Evolutionary conservation across 2,329 filamentous ascomycete genomes (phyloP).

Genomic region (Fusarium pilosicola): DNA sequence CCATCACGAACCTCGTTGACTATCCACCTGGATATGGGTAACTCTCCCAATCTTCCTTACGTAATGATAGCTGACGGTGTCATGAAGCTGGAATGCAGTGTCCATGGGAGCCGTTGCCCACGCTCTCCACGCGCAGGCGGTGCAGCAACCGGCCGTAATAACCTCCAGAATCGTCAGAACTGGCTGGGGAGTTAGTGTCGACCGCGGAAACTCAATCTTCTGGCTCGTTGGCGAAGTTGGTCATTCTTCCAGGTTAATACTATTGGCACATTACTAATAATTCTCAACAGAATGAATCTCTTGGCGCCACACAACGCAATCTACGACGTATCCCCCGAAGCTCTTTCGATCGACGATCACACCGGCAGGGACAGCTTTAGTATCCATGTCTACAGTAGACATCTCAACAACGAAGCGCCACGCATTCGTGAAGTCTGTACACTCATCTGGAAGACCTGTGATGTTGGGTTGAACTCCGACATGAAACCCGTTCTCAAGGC

Average conservation of each 20-base stretch:
- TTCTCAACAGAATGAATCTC: background rate
- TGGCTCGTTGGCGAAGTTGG: background rate
- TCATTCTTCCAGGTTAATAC: background rate
- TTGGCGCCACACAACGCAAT: background rate
- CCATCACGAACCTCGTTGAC: background rate
- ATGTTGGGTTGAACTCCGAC: too few relatives aligned
- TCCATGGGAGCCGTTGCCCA: background rate
- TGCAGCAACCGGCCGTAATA: background rate
- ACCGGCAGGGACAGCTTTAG: background rate
- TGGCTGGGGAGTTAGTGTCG: background rate
- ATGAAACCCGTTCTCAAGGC: background rate
- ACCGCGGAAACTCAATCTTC: accelerated
- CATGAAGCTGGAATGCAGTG: background rate
- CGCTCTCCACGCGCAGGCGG: background rate
- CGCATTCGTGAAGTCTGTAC: background rate
- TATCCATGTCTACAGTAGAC: background rate
- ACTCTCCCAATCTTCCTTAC: background rate
- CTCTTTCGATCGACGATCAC: accelerated
- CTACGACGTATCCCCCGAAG: background rate
- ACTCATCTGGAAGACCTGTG: background rate
- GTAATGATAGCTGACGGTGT: background rate
- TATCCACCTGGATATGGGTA: background rate
- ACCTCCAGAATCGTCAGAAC: background rate
- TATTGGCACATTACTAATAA: background rate
- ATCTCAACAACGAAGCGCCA: too few relatives aligned